These are phyloP conservation scores for Monosporozyma servazzii DNA, from an alignment of 805 yeast genomes.

Conservation along the genomic window DNA sequence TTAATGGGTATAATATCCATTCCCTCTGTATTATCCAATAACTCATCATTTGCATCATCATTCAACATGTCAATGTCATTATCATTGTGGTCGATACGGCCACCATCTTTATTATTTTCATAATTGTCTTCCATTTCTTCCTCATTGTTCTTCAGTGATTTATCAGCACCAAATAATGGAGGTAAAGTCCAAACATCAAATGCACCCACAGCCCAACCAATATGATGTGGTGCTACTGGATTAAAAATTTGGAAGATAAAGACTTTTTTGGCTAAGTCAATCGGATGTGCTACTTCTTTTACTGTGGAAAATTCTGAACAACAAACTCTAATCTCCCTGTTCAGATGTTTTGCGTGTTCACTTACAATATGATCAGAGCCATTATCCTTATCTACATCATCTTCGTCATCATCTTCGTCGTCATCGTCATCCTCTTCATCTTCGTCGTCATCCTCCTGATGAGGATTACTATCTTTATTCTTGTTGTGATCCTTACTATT, in stretches of 20 bases:
- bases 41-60: slow-evolving; percentile 4
- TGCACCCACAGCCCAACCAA: slow-evolving; percentile 92
- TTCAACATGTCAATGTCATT: slow-evolving; percentile 19
- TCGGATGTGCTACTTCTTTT: slow-evolving; percentile 65
- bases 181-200: slow-evolving; percentile 47
- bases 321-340: slow-evolving; percentile 49
- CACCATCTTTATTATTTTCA: not conserved
- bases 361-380: slow-evolving; percentile 5
- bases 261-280: slow-evolving; percentile 64
- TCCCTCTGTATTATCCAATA: slow-evolving; percentile 30
- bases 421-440: slow-evolving; percentile 16
- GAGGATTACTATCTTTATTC: not conserved
- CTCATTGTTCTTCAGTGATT: slow-evolving; percentile 29
- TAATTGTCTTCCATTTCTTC: slow-evolving; percentile 2
- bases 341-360: slow-evolving; percentile 25
- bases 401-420: slow-evolving; percentile 28
- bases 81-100: slow-evolving; percentile 13
- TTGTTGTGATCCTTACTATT: slow-evolving; percentile 5
- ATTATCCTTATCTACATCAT: slow-evolving; percentile 11
- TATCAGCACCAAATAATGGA: slow-evolving; percentile 15
- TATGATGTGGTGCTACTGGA: slow-evolving; percentile 87
- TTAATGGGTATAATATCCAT: slow-evolving; percentile 44
- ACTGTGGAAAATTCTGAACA: slow-evolving; percentile 62
- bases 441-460: slow-evolving; percentile 4
- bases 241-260: slow-evolving; percentile 65